Conservation (phyloP, 164 flowering plant genomes). For the Tetracentron sinense region DNA sequence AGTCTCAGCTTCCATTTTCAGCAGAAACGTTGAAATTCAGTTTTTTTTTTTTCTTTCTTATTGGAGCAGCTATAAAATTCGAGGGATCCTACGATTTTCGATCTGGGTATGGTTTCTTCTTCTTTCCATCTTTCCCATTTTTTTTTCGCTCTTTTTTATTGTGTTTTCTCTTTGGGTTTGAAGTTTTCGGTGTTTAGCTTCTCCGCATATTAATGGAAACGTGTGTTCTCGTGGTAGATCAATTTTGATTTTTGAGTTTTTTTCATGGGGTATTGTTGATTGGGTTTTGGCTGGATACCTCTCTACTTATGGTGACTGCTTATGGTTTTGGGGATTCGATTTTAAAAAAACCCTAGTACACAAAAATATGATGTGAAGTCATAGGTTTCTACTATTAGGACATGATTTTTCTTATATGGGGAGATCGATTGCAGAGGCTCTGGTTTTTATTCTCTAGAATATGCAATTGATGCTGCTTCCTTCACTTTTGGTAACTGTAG, state of each 20-base stretch:
- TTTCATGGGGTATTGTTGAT: neutral
- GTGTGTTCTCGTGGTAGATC: neutral
- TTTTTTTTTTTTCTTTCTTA: too few relatives aligned
- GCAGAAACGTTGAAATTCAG: too few relatives aligned
- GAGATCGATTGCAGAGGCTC: too few relatives aligned
- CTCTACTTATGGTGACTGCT: neutral
- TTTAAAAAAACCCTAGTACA: neutral
- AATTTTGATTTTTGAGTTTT: neutral
- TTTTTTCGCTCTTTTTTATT: neutral
- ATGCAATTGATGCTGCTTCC: neutral
- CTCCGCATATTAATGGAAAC: too few relatives aligned
- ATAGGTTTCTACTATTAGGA: neutral
- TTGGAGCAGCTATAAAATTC: neutral
- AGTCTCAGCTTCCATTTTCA: too few relatives aligned
- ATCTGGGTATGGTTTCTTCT: constrained; percentile 13
- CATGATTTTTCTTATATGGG: neutral
- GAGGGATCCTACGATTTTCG: neutral
- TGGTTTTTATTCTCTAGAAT: neutral
- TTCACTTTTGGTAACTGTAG: too few relatives aligned
- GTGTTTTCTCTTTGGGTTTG: neutral
- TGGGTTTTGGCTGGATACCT: too few relatives aligned
- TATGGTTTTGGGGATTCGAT: too few relatives aligned
- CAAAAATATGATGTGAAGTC: neutral
- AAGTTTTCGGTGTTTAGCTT: neutral
- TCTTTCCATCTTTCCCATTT: too few relatives aligned